phyloP scores from a whole-genome alignment of 2,329 filamentous ascomycete species.

The Aspergillus hortae region DNA sequence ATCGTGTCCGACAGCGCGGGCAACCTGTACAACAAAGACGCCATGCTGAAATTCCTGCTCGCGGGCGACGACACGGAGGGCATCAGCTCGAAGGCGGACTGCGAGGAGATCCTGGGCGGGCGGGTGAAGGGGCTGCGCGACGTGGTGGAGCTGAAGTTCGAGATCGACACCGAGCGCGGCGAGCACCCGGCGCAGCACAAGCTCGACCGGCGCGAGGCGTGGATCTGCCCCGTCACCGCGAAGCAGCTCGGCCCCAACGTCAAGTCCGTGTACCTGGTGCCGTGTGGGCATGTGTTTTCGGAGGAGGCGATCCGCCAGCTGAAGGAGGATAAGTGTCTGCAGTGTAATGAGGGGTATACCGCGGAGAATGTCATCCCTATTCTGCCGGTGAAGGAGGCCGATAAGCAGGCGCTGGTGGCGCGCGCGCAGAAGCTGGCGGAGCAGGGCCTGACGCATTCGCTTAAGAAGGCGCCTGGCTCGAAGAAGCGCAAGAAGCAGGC shows the following conservation, averaged over 20 bases:
- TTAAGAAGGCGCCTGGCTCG: slow-evolving; percentile 71
- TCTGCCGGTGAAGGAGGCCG: slow-evolving; percentile 66
- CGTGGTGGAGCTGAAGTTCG: slow-evolving; percentile 80
- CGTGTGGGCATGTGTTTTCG: slow-evolving; percentile 92
- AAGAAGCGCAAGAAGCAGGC: slow-evolving; percentile 75
- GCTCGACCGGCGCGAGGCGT: slow-evolving; percentile 51
- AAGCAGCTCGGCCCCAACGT: slow-evolving; percentile 77
- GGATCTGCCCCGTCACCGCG: slow-evolving; percentile 82
- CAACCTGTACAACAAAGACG: slow-evolving; percentile 91
- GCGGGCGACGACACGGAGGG: slow-evolving; percentile 53
- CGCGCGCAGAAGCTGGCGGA: slow-evolving; percentile 67
- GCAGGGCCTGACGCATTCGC: slow-evolving; percentile 73
- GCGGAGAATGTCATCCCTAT: slow-evolving; percentile 78
- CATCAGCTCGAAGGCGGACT: slow-evolving; percentile 54
- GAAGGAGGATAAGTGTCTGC: slow-evolving; percentile 58
- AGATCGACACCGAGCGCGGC: slow-evolving; percentile 44
- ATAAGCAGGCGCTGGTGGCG: slow-evolving; percentile 64
- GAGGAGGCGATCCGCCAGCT: slow-evolving; percentile 82
- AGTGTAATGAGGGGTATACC: slow-evolving; percentile 72
- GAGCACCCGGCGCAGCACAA: slow-evolving; percentile 42
- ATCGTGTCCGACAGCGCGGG: slow-evolving; percentile 83
- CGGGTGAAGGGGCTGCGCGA: slow-evolving; percentile 77
- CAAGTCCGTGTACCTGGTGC: slow-evolving; percentile 84
- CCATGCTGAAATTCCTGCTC: slow-evolving; percentile 68
- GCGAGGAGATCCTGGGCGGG: slow-evolving; percentile 58